Conservation (phyloP, 2,329 filamentous ascomycete genomes). For the Exophiala lecanii-corni region DNA sequence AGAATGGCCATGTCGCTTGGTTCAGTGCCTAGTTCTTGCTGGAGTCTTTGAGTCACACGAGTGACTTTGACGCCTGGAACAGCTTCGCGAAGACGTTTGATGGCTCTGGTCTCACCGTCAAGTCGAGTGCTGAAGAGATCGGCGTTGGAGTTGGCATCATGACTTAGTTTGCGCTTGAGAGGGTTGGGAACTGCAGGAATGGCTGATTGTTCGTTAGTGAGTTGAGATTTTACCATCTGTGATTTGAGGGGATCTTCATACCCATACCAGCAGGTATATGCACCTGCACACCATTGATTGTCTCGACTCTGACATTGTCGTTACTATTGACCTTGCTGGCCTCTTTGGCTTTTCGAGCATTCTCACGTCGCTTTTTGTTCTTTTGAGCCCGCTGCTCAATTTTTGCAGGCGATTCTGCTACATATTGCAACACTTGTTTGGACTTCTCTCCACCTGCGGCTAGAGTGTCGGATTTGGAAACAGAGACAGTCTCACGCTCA, state of each 20-base stretch:
- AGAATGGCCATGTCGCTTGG: slow-evolving; percentile 16
- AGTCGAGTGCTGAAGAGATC: neutral
- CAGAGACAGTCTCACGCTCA: neutral
- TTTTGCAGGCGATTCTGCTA: neutral
- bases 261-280: neutral
- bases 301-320: neutral
- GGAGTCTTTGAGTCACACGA: slow-evolving; percentile 7
- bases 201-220: neutral
- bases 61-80: slow-evolving; percentile 10
- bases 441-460: slow-evolving; percentile 2
- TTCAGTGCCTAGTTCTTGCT: slow-evolving; percentile 7
- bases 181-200: too few relatives aligned
- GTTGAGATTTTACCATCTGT: neutral
- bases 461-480: slow-evolving; percentile 1
- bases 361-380: neutral
- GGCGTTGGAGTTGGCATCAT: neutral
- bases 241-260: neutral
- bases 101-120: slow-evolving; percentile 14
- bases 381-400: neutral
- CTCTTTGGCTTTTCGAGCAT: neutral
- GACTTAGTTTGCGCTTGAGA: neutral
- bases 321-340: too few relatives aligned
- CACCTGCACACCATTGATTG: neutral
- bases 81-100: slow-evolving; percentile 15
- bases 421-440: neutral